Conservation (phyloP, 176 grass and related monocot genomes). For the Oryza punctata region DNA sequence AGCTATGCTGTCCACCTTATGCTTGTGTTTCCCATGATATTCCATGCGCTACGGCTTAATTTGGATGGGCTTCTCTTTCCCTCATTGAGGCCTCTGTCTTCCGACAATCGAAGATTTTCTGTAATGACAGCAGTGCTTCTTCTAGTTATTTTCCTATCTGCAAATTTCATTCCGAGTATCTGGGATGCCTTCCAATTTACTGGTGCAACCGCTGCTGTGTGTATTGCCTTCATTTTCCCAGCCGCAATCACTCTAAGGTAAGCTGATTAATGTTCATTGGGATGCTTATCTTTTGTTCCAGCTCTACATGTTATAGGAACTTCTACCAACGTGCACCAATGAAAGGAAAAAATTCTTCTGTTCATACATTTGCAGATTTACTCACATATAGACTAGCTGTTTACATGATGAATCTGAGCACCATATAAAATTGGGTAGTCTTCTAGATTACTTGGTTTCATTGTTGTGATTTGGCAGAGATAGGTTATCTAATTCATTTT, state of each 20-base stretch:
- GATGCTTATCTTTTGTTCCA: background rate
- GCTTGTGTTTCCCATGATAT: constrained; percentile 99
- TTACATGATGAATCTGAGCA: too few relatives aligned
- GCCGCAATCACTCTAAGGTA: constrained; percentile 87
- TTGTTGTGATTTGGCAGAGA: background rate
- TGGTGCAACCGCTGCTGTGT: constrained; percentile 94
- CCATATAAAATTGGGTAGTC: too few relatives aligned
- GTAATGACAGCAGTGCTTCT: constrained; percentile 63
- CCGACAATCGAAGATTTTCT: constrained; percentile 72
- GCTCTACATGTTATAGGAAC: too few relatives aligned
- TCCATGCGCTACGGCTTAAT: constrained; percentile 90
- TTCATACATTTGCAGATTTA: too few relatives aligned
- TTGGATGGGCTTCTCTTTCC: constrained; percentile 84
- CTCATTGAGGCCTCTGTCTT: constrained; percentile 56
- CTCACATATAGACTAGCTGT: too few relatives aligned
- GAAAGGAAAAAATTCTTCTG: too few relatives aligned
- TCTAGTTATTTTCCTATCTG: constrained; percentile 68
- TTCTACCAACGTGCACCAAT: too few relatives aligned
- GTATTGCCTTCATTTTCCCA: constrained; percentile 96
- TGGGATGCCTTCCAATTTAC: constrained; percentile 99
- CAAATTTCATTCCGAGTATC: constrained; percentile 97
- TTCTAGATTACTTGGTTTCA: too few relatives aligned
- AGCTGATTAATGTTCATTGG: background rate
- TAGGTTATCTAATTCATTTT: constrained; percentile 25
- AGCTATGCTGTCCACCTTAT: constrained; percentile 91